Evolutionary conservation across 306 rosid genomes (phyloP).

Genomic region (Quillaja saponaria): DNA sequence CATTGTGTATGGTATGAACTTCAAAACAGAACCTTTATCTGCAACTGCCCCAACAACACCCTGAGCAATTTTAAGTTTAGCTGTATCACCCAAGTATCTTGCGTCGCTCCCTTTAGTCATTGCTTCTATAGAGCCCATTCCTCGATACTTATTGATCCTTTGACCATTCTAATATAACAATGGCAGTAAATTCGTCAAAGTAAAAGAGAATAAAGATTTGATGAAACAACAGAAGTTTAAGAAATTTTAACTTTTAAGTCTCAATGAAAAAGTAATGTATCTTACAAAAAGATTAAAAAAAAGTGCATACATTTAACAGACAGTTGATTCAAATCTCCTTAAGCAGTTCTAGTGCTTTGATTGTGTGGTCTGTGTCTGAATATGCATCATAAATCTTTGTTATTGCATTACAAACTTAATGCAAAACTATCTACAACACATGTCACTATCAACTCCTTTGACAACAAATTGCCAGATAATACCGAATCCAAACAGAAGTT

Average conservation of each 20-base stretch:
- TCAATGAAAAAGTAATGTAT: slow-evolving; percentile 3
- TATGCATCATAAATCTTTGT: no score
- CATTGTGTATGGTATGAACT: slow-evolving; percentile 85
- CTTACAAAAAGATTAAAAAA: neutral
- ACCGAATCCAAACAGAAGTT: no score
- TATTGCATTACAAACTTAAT: no score
- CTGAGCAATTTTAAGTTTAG: slow-evolving; percentile 88
- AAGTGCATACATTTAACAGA: no score
- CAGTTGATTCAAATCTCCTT: no score
- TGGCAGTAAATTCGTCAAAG: neutral
- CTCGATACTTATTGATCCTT: slow-evolving; percentile 78
- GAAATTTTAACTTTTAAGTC: no score
- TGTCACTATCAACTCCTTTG: no score
- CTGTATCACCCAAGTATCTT: slow-evolving; percentile 82
- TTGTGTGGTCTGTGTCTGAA: no score
- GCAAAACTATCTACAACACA: no score
- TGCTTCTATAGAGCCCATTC: slow-evolving; percentile 98
- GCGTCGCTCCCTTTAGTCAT: slow-evolving; percentile 95
- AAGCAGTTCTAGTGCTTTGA: no score
- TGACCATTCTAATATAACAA: slow-evolving; percentile 63
- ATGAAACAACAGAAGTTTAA: no score
- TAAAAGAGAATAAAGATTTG: neutral
- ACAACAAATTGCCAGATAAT: no score
- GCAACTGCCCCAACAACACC: slow-evolving; percentile 95
- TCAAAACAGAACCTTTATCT: slow-evolving; percentile 89